phyloP scores from a whole-genome alignment of 805 yeast species.

The Suhomyces xylopsoci region DNA sequence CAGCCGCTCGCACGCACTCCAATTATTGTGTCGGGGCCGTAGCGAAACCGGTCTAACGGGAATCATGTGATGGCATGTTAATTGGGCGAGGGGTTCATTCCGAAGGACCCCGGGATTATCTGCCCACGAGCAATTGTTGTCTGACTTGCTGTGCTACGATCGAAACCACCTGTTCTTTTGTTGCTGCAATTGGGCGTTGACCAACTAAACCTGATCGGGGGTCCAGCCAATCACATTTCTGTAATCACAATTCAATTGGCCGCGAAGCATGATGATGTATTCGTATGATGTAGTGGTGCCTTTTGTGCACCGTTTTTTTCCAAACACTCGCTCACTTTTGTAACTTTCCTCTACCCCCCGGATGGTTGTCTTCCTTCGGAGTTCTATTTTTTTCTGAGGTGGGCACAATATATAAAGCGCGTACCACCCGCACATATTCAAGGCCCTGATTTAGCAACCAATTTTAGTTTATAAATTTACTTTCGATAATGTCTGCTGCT shows the following conservation, averaged over 20 bases:
- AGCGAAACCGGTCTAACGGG: not conserved
- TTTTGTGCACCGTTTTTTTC: not conserved
- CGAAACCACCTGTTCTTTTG: not conserved
- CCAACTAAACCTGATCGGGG: not conserved
- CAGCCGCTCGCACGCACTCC: not conserved
- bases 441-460: not conserved
- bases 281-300: not conserved
- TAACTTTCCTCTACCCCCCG: constrained; percentile 4
- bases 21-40: not conserved
- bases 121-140: not conserved
- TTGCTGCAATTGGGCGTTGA: not conserved
- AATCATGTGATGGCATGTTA: not conserved
- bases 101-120: not conserved
- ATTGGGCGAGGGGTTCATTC: not conserved
- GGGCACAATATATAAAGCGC: constrained; percentile 8
- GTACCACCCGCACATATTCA: not conserved
- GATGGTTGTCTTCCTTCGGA: constrained; percentile 12
- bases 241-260: not conserved
- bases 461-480: not conserved
- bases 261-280: not conserved
- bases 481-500: constrained; percentile 54
- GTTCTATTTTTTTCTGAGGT: not conserved
- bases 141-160: not conserved
- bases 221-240: not conserved
- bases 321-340: constrained; percentile 1